Evolutionary conservation across 208 protist species (phyloP), one percentile per base, ranked within the genome.

Genomic region (Kentomonas sorsogonicus): DNA sequence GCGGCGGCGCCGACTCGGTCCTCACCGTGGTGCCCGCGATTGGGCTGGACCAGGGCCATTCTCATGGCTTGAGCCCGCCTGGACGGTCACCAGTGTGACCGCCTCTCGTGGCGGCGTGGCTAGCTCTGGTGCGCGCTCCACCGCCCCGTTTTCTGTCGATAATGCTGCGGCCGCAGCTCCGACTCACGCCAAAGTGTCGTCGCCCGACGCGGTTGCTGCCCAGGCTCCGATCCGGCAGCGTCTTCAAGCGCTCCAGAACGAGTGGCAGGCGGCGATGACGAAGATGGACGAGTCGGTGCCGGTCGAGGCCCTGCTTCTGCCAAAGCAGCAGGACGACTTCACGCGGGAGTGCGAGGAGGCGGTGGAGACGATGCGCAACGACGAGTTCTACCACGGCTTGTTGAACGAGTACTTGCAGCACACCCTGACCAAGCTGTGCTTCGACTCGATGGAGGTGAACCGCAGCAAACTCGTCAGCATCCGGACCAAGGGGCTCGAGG

Each of bases 391-490:
- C 59, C 60, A 63, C 51, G 59, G 74, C 16, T 66, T 92, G 15
- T 38, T 75, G 29, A 94, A 92, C 55, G 76, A 91, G 41, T 93
- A 87, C 66, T 62, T 86, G 20, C 83, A 89, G 46, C 66, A 89
- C 41, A 76, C 45, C 5, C 76, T 94, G 53, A 52, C 58, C 45
- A 41, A 61, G 47, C 73, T 81, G 39, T 95, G 88, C 67, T 94
- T 77, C 60, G 84, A 91, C 25, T 62, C 78, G 36, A 96, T 95
- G 88, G 82, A 93, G 38, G 72, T 91, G 29, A 57, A 38, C 20
- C 66, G 74, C 3, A 72, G 74, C 36, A 86, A 87, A 47, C 60
- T 94, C 34, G 53, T 73, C 27, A 83, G 74, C 27, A 55, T 96
- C 44, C 72, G 53, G 10, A 64, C 53, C 27, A 46, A 44, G 33